These are phyloP conservation scores for Plenodomus lindquistii DNA, from an alignment of 2,329 filamentous ascomycete species.

Conservation along the genomic window DNA sequence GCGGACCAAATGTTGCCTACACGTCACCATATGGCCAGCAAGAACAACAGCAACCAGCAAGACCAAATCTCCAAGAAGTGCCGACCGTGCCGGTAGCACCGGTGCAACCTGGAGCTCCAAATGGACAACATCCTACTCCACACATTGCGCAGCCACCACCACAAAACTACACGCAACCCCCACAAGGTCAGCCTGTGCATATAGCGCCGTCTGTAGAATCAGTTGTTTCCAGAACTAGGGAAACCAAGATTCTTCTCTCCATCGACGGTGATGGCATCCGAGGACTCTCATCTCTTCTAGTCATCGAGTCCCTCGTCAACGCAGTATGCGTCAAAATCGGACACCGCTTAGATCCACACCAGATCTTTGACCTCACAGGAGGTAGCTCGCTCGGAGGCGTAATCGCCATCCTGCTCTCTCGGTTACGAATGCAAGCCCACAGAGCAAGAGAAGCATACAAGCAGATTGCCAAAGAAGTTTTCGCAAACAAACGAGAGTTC, in stretches of 20 bases:
- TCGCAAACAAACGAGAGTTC: constrained; percentile 30
- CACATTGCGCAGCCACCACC: not conserved
- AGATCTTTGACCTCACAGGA: constrained; percentile 39
- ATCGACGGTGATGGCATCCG: constrained; percentile 39
- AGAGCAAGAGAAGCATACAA: constrained; percentile 36
- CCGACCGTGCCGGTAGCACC: not conserved
- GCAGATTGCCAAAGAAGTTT: constrained; percentile 28
- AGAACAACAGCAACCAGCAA: not conserved
- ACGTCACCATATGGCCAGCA: constrained; percentile 16
- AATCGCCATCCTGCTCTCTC: constrained; percentile 34
- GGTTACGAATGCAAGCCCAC: constrained; percentile 35
- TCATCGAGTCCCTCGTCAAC: constrained; percentile 38
- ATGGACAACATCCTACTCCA: not conserved
- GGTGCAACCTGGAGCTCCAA: not conserved
- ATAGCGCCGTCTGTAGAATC: constrained; percentile 4
- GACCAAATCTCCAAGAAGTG: not conserved
- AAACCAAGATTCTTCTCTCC: constrained; percentile 38
- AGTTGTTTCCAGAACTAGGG: constrained; percentile 21
- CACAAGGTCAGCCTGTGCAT: constrained; percentile 3
- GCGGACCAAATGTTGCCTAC: constrained; percentile 6
- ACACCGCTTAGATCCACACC: constrained; percentile 27
- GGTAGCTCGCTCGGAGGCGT: constrained; percentile 34
- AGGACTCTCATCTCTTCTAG: constrained; percentile 32
- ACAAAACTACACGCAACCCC: constrained; percentile 1
- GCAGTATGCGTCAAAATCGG: constrained; percentile 34